Evolutionary conservation across 371 early-diverging fungal species (phyloP).

Genomic region (Saksenaea vasiformis): DNA sequence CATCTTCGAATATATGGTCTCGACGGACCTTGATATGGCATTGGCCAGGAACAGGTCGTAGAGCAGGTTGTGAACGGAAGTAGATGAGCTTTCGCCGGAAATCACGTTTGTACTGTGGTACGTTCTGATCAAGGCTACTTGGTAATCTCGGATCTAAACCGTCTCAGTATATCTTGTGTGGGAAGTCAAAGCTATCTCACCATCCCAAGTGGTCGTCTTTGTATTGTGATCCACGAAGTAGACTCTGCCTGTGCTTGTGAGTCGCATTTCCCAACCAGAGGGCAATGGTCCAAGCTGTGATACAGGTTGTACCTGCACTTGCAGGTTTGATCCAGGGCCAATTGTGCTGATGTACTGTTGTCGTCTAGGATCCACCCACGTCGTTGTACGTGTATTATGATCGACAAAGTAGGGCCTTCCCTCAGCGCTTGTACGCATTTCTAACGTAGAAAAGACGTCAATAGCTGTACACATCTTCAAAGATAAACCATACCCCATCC

Average conservation of each 20-base stretch:
- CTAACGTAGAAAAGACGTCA: conserved; percentile 12
- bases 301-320: conserved; percentile 72
- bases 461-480: neutral
- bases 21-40: conserved; percentile 91
- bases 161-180: neutral
- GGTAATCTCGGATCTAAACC: conserved; percentile 85
- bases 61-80: conserved; percentile 91
- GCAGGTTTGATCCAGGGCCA: conserved; percentile 55
- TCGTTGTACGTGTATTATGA: conserved; percentile 95
- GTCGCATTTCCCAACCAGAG: conserved; percentile 96
- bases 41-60: conserved; percentile 89
- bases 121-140: conserved; percentile 89
- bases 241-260: conserved; percentile 88
- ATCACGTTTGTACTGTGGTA: conserved; percentile 98
- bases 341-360: conserved; percentile 63
- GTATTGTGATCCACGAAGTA: conserved; percentile 96
- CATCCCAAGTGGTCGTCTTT: conserved; percentile 96
- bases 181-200: conserved; percentile 23
- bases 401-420: conserved; percentile 97
- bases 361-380: conserved; percentile 92
- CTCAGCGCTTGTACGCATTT: conserved; percentile 81
- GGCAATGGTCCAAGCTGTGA: conserved; percentile 88
- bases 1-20: conserved; percentile 90
- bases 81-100: conserved; percentile 95
- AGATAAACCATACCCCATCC: conserved; percentile 77